Evolutionary conservation across 495 filamentous ascomycete species (phyloP).

Genomic region (Hapsidospora chrysogenum): DNA sequence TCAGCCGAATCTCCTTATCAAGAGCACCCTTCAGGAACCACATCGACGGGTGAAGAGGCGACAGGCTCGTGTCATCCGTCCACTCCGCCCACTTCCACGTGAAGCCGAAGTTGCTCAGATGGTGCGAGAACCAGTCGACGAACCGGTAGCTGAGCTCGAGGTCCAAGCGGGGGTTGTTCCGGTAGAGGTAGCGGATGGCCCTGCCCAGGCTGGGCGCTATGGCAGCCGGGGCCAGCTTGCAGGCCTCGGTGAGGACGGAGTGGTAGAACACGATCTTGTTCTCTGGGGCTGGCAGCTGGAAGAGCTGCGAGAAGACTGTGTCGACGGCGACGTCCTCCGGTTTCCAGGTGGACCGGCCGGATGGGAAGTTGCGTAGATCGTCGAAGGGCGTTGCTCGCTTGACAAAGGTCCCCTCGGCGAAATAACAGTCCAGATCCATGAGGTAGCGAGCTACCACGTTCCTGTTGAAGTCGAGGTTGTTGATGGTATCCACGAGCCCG

Average conservation of each 20-base stretch:
- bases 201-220: slow-evolving; percentile 90
- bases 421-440: slow-evolving; percentile 91
- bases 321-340: slow-evolving; percentile 95
- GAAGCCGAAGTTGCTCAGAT: slow-evolving; percentile 97
- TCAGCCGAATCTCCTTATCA: slow-evolving; percentile 93
- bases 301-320: slow-evolving; percentile 88
- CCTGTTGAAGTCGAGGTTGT: slow-evolving; percentile 84
- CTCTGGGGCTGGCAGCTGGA: slow-evolving; percentile 70
- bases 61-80: slow-evolving; percentile 70
- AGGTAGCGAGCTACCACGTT: slow-evolving; percentile 72
- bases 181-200: slow-evolving; percentile 84
- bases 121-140: slow-evolving; percentile 95
- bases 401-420: slow-evolving; percentile 71
- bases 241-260: slow-evolving; percentile 80
- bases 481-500: slow-evolving; percentile 80
- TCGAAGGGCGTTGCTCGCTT: slow-evolving; percentile 88
- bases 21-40: slow-evolving; percentile 79
- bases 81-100: slow-evolving; percentile 99
- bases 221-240: slow-evolving; percentile 86
- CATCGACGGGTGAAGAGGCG: slow-evolving; percentile 69
- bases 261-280: slow-evolving; percentile 97
- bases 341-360: slow-evolving; percentile 74
- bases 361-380: slow-evolving; percentile 58
- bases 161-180: slow-evolving; percentile 64
- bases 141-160: slow-evolving; percentile 76